Evolutionary conservation across 192 early-diverging fungal genomes (phyloP).

Genomic region (Coemansia sp.): DNA sequence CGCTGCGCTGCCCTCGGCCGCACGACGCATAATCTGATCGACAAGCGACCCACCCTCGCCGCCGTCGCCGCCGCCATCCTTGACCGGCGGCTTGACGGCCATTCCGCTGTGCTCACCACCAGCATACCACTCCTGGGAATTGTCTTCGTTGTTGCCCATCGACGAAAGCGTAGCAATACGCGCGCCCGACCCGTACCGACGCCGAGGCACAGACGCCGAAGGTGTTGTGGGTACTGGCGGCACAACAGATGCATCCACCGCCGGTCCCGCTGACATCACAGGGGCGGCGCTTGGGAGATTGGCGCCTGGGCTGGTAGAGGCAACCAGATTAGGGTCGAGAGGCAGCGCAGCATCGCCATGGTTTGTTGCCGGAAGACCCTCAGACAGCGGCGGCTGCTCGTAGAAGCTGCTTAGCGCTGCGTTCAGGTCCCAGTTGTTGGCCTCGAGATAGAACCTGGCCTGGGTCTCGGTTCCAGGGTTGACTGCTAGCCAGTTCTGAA

Average conservation of each 20-base stretch:
- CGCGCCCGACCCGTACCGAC: conserved; percentile 45
- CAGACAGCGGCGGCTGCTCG: conserved; percentile 60
- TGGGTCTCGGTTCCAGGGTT: conserved; percentile 58
- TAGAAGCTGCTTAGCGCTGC: conserved; percentile 70
- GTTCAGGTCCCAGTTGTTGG: conserved; percentile 78
- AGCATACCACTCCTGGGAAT: conserved; percentile 69
- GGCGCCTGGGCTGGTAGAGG: not conserved
- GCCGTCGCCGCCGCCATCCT: conserved; percentile 16
- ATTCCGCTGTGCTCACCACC: conserved; percentile 96
- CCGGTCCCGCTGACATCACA: conserved; percentile 35
- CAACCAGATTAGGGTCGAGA: conserved; percentile 39
- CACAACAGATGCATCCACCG: conserved; percentile 9
- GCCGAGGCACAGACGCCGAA: conserved; percentile 39
- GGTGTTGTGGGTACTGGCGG: conserved; percentile 9
- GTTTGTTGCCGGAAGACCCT: conserved; percentile 36
- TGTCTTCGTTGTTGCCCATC: conserved; percentile 22
- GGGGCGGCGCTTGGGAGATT: conserved; percentile 30
- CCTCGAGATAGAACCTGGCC: conserved; percentile 75
- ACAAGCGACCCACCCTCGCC: conserved; percentile 41
- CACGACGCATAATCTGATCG: conserved; percentile 48
- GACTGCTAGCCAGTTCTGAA: conserved; percentile 62
- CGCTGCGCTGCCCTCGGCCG: conserved; percentile 27
- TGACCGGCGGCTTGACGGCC: conserved; percentile 26
- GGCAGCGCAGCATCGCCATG: conserved; percentile 39
- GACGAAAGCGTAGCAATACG: conserved; percentile 55